These are phyloP conservation scores for Bolboschoenoplectus hybrid DNA, from an alignment of 202 grass and related monocot genomes.

Conservation along the genomic window DNA sequence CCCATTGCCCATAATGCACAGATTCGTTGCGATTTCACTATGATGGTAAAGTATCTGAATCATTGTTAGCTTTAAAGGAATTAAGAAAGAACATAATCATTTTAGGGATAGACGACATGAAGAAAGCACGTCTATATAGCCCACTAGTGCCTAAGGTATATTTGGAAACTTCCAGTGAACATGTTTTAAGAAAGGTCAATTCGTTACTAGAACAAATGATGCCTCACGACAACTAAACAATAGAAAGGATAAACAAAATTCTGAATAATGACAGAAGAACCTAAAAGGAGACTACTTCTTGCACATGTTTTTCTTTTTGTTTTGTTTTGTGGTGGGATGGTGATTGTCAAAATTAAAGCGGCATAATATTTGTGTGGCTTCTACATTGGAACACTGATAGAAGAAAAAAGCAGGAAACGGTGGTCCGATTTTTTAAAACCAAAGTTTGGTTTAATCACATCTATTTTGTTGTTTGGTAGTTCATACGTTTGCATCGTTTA, in stretches of 20 bases:
- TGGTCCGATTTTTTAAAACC: background rate
- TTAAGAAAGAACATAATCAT: background rate
- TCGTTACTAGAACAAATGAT: background rate
- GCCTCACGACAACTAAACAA: background rate
- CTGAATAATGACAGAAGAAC: background rate
- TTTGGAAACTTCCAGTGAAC: background rate
- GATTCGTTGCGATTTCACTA: constrained; percentile 5
- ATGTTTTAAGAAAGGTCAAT: background rate
- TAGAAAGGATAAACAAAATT: background rate
- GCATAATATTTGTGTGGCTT: background rate
- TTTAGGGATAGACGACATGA: background rate
- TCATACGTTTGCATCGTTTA: too few species aligned
- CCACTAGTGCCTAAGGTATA: background rate
- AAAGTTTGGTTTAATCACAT: background rate
- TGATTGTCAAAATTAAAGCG: background rate
- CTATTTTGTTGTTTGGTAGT: background rate
- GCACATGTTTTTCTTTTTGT: background rate
- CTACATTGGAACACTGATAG: background rate
- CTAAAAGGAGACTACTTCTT: background rate
- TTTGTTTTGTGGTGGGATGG: background rate
- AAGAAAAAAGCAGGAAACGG: background rate
- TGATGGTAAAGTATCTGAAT: background rate
- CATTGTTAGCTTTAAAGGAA: background rate
- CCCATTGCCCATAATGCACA: background rate
- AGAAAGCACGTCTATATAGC: background rate